Percentiles rank a stretch among this genome's conserved stretches.
Evolutionary conservation across 495 filamentous ascomycete genomes (phyloP).

Genomic region (Xylaria cubensis): DNA sequence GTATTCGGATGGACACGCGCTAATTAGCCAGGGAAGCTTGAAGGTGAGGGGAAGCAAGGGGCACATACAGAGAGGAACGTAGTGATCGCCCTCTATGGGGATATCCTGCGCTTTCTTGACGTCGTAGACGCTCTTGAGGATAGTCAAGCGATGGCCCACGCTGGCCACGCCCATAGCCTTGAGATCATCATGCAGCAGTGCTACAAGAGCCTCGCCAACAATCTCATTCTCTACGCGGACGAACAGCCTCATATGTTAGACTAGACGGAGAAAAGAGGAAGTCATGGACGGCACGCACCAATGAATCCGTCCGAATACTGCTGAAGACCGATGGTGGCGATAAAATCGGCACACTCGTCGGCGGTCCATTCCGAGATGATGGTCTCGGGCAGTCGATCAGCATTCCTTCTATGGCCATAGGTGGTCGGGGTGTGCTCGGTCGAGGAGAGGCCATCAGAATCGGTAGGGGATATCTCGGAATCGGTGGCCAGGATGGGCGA

Average conservation of each 20-base stretch:
- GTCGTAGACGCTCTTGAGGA: slow-evolving; percentile 94
- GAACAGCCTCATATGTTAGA: slow-evolving; percentile 38
- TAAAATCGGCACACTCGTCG: slow-evolving; percentile 87
- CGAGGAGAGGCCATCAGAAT: slow-evolving; percentile 75
- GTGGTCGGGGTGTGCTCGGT: slow-evolving; percentile 88
- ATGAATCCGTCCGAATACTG: slow-evolving; percentile 85
- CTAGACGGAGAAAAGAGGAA: slow-evolving; percentile 27
- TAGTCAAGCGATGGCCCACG: slow-evolving; percentile 91
- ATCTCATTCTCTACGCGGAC: slow-evolving; percentile 80
- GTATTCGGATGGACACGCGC: slow-evolving; percentile 20
- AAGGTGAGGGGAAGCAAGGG: slow-evolving; percentile 7
- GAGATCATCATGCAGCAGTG: slow-evolving; percentile 87
- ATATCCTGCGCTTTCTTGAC: slow-evolving; percentile 91
- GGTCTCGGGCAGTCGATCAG: slow-evolving; percentile 73
- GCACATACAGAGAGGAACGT: slow-evolving; percentile 86
- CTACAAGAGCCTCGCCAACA: slow-evolving; percentile 88
- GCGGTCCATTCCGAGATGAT: slow-evolving; percentile 88
- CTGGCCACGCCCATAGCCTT: slow-evolving; percentile 93
- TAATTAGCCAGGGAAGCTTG: slow-evolving; percentile 28
- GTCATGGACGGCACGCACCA: slow-evolving; percentile 58
- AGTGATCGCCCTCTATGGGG: slow-evolving; percentile 89
- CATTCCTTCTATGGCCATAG: slow-evolving; percentile 72
- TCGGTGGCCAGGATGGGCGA: slow-evolving; percentile 78
- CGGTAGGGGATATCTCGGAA: slow-evolving; percentile 79
- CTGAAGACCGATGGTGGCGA: slow-evolving; percentile 76